Percentiles rank a stretch among this genome's conserved stretches.
Evolutionary conservation across 2,329 filamentous ascomycete genomes (phyloP).

Genomic region (Penicillium sp.): DNA sequence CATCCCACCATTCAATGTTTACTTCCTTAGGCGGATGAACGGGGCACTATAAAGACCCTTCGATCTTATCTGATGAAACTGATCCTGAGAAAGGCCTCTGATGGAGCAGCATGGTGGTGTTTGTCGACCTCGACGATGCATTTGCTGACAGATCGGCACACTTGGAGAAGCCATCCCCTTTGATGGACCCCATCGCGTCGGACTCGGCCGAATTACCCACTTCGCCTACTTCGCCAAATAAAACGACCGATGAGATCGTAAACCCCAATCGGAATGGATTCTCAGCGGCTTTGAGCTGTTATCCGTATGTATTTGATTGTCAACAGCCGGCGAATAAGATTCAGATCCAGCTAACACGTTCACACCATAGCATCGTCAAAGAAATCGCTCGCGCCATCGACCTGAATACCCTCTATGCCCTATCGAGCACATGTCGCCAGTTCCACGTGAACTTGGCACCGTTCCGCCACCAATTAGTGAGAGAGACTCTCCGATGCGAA

Average conservation of each 20-base stretch:
- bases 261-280: constrained; percentile 34
- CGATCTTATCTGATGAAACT: constrained; percentile 25
- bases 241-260: neutral
- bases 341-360: constrained; percentile 16
- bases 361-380: constrained; percentile 64
- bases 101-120: constrained; percentile 47
- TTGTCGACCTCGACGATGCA: constrained; percentile 46
- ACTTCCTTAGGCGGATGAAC: neutral
- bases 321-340: constrained; percentile 2
- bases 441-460: constrained; percentile 75
- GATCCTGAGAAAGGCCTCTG: constrained; percentile 15
- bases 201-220: constrained; percentile 10
- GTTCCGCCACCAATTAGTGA: constrained; percentile 70
- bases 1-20: constrained; percentile 24
- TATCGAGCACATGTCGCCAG: constrained; percentile 77
- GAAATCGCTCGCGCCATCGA: constrained; percentile 76
- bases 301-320: constrained; percentile 42
- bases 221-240: constrained; percentile 12
- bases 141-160: constrained; percentile 24
- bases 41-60: constrained; percentile 1
- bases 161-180: constrained; percentile 20
- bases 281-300: constrained; percentile 47
- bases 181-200: constrained; percentile 15
- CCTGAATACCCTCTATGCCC: constrained; percentile 78
- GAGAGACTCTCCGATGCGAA: constrained; percentile 73